Evolutionary conservation across 2,329 filamentous ascomycete genomes (phyloP).

Genomic region (Dactylellina parvicollis): DNA sequence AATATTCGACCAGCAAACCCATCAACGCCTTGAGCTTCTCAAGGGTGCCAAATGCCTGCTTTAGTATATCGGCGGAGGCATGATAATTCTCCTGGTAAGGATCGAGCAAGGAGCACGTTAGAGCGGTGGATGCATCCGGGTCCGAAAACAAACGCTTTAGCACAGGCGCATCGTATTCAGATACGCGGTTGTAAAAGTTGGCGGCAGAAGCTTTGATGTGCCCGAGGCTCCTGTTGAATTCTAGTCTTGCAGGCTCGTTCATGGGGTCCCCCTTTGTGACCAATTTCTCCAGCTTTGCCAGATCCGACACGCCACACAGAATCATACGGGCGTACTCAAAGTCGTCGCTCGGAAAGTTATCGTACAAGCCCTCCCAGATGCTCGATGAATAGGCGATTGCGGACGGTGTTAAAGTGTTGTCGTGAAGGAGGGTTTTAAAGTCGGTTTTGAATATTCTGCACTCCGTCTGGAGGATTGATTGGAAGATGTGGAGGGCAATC

Average conservation of each 20-base stretch:
- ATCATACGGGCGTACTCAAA: slow-evolving; percentile 55
- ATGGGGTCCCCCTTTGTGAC: slow-evolving; percentile 66
- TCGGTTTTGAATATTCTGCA: slow-evolving; percentile 56
- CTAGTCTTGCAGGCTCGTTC: slow-evolving; percentile 65
- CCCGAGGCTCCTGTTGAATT: slow-evolving; percentile 80
- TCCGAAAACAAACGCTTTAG: slow-evolving; percentile 76
- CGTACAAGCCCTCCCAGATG: slow-evolving; percentile 56
- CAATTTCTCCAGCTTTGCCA: slow-evolving; percentile 56
- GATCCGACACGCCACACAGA: slow-evolving; percentile 53
- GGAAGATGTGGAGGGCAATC: slow-evolving; percentile 50
- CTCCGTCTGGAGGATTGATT: slow-evolving; percentile 56
- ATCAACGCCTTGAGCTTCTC: slow-evolving; percentile 70
- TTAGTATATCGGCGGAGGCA: slow-evolving; percentile 82
- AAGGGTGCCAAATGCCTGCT: slow-evolving; percentile 71
- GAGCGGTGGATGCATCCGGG: slow-evolving; percentile 74
- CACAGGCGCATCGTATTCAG: slow-evolving; percentile 76
- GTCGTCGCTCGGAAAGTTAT: slow-evolving; percentile 56
- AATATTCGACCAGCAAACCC: slow-evolving; percentile 69
- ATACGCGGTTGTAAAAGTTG: slow-evolving; percentile 79
- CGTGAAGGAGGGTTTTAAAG: slow-evolving; percentile 50
- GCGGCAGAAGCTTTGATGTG: slow-evolving; percentile 72
- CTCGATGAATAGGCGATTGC: slow-evolving; percentile 45
- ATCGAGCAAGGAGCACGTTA: slow-evolving; percentile 82
- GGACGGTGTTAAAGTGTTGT: slow-evolving; percentile 44
- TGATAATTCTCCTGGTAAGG: slow-evolving; percentile 81